Base-by-base conservation (phyloP, 2,329 filamentous ascomycete species). In the Talaromyces rugulosus region DNA sequence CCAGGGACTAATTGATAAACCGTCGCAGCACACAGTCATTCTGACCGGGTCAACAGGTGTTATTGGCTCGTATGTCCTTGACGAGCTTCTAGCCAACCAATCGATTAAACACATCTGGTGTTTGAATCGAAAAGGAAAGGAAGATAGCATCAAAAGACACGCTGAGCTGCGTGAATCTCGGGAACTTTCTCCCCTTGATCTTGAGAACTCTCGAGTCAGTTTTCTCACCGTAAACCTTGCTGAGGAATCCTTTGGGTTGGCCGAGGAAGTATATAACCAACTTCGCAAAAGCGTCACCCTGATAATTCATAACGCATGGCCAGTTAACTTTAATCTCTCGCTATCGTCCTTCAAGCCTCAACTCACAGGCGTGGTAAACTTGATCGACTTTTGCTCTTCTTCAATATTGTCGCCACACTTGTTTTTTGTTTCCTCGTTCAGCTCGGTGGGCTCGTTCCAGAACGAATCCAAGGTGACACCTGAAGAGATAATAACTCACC, bases 401-500 rank as follows among this genome's bases (percentile, higher is more conserved):
- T 42, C 50, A 8, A 36, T 27, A 11, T 44, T 47, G 6, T 12
- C 50, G 9, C 42, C 58, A 9, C 34, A 30, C 4, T 28, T 64
- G 16, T 58, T 63, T 23, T 64, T 64, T 14, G n/a, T 64, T 11
- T 64, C 63, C 2, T 64, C 63, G 2, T 59, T 62, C 16, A 60
- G 60, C 40, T 50, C 60, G 5, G 54, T 62, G 50, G 4, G 4
- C n/a, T 16, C 42, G 42, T 6, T 64, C 66, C 27, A 62, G 57
- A 54, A 2, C 67, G 23, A 53, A 14, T 27, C 50, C n/a, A 14
- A 30, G 14, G 34, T 31, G n/a, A 12, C 12, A 44, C 58, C 68
- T 4, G 70, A 72, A 55, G 30, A 54, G 1, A 50, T 67, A 2
- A 61, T 72, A n/a, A 44, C 58, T 2, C 62, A 59, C 18, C 31